Conservation (phyloP, 139 green algal species). For the Chlorella sp. region DNA sequence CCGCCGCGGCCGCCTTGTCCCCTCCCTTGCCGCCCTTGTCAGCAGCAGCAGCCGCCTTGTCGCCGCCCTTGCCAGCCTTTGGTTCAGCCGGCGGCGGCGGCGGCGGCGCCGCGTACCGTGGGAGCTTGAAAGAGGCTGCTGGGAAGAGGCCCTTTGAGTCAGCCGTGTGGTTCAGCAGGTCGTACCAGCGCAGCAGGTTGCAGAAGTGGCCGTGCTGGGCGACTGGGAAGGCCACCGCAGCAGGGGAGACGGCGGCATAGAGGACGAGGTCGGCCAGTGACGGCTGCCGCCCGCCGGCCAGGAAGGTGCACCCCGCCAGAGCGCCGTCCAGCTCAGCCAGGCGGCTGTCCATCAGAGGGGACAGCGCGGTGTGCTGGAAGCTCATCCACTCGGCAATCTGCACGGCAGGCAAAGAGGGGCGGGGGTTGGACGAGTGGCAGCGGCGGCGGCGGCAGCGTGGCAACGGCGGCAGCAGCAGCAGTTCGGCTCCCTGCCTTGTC, state of each 20-base stretch:
- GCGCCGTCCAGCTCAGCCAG: conserved; percentile 33
- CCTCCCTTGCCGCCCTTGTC: conserved; percentile 16
- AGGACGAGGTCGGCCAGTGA: conserved; percentile 62
- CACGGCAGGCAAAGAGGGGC: not conserved
- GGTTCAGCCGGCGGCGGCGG: conserved; percentile 4
- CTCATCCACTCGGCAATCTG: conserved; percentile 54
- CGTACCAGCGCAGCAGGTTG: conserved; percentile 77
- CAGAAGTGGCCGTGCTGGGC: conserved; percentile 76
- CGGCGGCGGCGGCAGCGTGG: not conserved
- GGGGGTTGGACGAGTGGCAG: not conserved
- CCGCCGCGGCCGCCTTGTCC: not conserved
- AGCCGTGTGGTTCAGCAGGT: conserved; percentile 53
- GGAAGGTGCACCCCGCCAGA: conserved; percentile 35
- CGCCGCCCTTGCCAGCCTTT: conserved; percentile 23
- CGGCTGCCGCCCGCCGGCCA: conserved; percentile 37
- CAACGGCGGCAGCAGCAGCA: too few species aligned
- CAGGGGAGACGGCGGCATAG: conserved; percentile 47
- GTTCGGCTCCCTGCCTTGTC: not conserved
- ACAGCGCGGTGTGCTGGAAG: conserved; percentile 35
- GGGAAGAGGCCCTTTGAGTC: conserved; percentile 41
- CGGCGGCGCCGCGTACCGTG: conserved; percentile 38
- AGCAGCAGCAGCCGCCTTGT: not conserved
- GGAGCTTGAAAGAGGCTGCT: conserved; percentile 37
- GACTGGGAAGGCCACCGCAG: conserved; percentile 61
- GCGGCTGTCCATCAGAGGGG: conserved; percentile 39